phyloP scores from a whole-genome alignment of 2,329 filamentous ascomycete species.

The Aspergillus fumigatiaffinis region DNA sequence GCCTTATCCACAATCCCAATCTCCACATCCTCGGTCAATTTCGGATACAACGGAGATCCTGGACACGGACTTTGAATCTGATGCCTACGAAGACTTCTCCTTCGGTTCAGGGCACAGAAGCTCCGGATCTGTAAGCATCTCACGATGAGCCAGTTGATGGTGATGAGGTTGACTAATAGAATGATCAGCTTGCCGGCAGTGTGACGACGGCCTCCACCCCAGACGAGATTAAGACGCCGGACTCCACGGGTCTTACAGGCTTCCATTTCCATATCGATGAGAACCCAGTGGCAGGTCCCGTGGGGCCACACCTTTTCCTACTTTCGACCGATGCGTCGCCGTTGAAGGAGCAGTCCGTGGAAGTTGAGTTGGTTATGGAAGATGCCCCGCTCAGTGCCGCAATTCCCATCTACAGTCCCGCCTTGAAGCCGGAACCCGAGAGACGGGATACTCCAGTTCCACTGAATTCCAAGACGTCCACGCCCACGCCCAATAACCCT shows the following conservation, averaged over 20 bases:
- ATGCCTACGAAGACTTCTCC: constrained; percentile 18
- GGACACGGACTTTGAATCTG: constrained; percentile 34
- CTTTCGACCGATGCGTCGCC: constrained; percentile 38
- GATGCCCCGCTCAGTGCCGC: constrained; percentile 11
- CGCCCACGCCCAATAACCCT: neutral
- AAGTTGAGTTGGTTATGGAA: constrained; percentile 16
- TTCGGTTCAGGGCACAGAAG: constrained; percentile 18
- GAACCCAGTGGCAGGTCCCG: constrained; percentile 70
- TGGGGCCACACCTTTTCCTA: constrained; percentile 83
- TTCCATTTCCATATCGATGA: constrained; percentile 60
- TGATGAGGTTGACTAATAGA: neutral
- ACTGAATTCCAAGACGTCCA: constrained; percentile 4
- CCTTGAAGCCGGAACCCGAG: constrained; percentile 11
- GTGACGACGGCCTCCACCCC: constrained; percentile 84
- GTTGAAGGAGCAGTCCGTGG: constrained; percentile 9
- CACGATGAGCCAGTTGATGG: neutral
- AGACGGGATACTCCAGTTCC: constrained; percentile 20
- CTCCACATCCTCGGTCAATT: constrained; percentile 18
- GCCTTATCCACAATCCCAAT: constrained; percentile 5
- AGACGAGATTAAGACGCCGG: constrained; percentile 77
- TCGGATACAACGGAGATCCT: constrained; percentile 33
- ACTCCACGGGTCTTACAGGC: constrained; percentile 58
- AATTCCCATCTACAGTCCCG: constrained; percentile 6
- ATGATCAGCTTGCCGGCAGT: constrained; percentile 66
- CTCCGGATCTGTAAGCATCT: constrained; percentile 12